Evolutionary conservation across 805 yeast genomes (phyloP).

Genomic region (Yarrowia sp.): DNA sequence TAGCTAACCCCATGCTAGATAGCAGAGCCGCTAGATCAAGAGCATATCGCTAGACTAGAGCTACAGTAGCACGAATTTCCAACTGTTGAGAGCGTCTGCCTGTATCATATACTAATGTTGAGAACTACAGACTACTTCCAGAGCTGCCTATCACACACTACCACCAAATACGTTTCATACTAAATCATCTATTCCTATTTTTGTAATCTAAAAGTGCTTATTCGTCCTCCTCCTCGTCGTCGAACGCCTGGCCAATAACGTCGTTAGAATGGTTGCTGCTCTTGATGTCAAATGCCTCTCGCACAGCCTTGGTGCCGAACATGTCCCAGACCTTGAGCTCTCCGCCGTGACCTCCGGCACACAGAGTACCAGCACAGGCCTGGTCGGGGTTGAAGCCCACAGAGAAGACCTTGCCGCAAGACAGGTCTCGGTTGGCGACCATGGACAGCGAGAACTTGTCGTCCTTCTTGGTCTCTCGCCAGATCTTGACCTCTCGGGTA

Average conservation of each 20-base stretch:
- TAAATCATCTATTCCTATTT: not conserved
- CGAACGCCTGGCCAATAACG: conserved; percentile 13
- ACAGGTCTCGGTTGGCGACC: conserved; percentile 88
- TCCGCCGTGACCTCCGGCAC: conserved; percentile 82
- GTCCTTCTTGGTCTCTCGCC: conserved; percentile 63
- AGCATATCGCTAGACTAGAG: no score
- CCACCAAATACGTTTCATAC: no score
- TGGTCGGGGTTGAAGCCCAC: conserved; percentile 81
- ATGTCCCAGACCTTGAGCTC: conserved; percentile 91
- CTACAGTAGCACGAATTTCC: no score
- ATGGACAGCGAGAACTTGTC: conserved; percentile 63
- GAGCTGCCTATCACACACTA: no score
- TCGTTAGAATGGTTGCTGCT: conserved; percentile 19
- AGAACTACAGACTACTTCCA: no score
- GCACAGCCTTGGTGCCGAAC: conserved; percentile 75
- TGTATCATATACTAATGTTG: no score
- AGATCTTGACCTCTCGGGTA: conserved; percentile 79
- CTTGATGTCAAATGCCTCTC: conserved; percentile 57
- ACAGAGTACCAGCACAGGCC: conserved; percentile 79
- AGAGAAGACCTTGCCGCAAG: conserved; percentile 86
- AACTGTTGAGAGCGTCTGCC: not conserved
- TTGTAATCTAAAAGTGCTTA: not conserved
- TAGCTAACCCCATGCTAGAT: no score
- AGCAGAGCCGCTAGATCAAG: no score
- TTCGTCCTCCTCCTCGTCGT: conserved; percentile 27